Evolutionary conservation across 129 eudicot genomes (phyloP), one percentile per base, ranked within the genome.

Genomic region (Flaveria robusta): DNA sequence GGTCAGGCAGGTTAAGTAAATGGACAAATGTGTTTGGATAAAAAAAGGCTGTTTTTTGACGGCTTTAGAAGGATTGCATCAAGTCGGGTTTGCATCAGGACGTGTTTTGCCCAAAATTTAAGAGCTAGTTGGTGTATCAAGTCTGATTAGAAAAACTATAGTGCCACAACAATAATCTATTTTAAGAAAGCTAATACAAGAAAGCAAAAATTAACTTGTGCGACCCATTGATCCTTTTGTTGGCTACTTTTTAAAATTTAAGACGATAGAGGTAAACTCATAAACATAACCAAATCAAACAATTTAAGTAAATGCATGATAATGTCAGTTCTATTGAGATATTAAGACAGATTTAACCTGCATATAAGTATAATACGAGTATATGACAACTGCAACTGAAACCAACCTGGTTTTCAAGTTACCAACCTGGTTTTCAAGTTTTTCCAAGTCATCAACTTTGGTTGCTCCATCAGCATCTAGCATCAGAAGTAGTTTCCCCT

Each of bases 391-490:
- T 45, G 72, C 18, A 52, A 49, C 7, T 9, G 22, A 24, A 1
- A 84, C 83, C 69, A 74, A 91, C 99, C 99, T 94, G n/a, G n/a
- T n/a, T n/a, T n/a, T n/a, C n/a, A n/a, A n/a, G n/a, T n/a, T n/a
- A n/a, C n/a, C n/a, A n/a, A n/a, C n/a, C n/a, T n/a, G 93, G 43
- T 87, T 89, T 85, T 94, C 99, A 83, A 94, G 99, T 70, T 94
- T 94, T 88, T 86, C 97, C 26, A 91, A 83, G 88, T 94, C 99
- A 79, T 85, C 83, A 68, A 94, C 93, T 86, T 87, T 91, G 55
- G 99, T 94, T 47, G 99, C 99, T 24, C 99, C 99, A 85, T 94
- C 99, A 79, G 99, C 99, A 84, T 94, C 99, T 68, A 94, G 92
- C 99, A 94, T 94, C 31, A 92, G 81, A 70, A 92, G 93, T 45